These are phyloP conservation scores for Mucor racemosus DNA, from an alignment of 371 early-diverging fungal species.

Conservation along the genomic window DNA sequence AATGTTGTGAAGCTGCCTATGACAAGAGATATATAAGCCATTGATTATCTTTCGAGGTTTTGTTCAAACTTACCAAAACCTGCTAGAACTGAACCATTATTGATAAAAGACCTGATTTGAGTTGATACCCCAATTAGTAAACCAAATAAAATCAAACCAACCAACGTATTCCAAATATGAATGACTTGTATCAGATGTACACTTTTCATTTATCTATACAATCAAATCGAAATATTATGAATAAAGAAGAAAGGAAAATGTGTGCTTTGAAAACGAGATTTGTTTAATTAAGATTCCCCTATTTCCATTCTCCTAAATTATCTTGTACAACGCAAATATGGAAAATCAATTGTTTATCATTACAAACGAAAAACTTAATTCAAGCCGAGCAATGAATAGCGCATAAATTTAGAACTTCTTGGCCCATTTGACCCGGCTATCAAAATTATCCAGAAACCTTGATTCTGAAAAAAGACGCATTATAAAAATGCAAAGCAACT, in stretches of 20 bases:
- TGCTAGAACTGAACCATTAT: slow-evolving; percentile 31
- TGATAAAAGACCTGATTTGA: slow-evolving; percentile 35
- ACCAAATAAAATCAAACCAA: slow-evolving; percentile 22
- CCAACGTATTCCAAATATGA: slow-evolving; percentile 25
- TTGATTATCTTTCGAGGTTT: neutral
- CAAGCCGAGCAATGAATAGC: neutral
- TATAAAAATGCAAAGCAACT: neutral
- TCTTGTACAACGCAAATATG: neutral
- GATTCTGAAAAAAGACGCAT: neutral
- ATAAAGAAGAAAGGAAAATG: neutral
- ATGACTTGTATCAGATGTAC: slow-evolving; percentile 24
- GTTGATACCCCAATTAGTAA: slow-evolving; percentile 30
- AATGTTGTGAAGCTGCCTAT: slow-evolving; percentile 45
- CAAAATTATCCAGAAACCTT: slow-evolving; percentile 7
- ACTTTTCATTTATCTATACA: neutral
- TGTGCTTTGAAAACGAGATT: neutral
- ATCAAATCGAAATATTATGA: neutral
- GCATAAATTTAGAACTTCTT: neutral
- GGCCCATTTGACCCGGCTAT: slow-evolving; percentile 4
- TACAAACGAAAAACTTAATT: no score
- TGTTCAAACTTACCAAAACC: slow-evolving; percentile 41
- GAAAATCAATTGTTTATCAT: neutral
- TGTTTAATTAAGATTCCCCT: slow-evolving; percentile 2
- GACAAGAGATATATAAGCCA: neutral
- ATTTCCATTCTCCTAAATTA: slow-evolving; percentile 6